Evolutionary conservation across 2,329 filamentous ascomycete species (phyloP).

Genomic region (Ascochyta clinopodiicola): DNA sequence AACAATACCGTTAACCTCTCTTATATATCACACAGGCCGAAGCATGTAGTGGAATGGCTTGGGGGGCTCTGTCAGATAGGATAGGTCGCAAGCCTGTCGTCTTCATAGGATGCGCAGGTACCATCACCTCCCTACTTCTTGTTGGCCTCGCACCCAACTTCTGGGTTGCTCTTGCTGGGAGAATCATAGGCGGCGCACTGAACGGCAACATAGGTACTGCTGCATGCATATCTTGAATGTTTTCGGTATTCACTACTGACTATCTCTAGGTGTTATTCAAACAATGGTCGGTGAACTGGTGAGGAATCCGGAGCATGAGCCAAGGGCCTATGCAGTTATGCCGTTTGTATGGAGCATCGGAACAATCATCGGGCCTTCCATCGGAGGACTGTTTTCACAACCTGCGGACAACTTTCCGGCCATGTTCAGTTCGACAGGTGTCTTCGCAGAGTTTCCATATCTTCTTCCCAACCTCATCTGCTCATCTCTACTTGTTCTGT

Average conservation of each 20-base stretch:
- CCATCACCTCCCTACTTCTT: constrained; percentile 80
- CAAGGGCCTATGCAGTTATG: constrained; percentile 87
- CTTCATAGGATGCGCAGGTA: constrained; percentile 69
- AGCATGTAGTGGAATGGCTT: constrained; percentile 78
- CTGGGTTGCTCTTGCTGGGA: constrained; percentile 79
- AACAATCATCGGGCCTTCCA: constrained; percentile 83
- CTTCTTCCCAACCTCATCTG: constrained; percentile 89
- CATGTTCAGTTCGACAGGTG: constrained; percentile 68
- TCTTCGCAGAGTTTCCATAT: constrained; percentile 84
- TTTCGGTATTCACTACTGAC: neutral
- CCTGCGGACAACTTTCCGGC: constrained; percentile 76
- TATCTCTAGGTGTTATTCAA: constrained; percentile 65
- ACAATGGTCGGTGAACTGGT: constrained; percentile 87
- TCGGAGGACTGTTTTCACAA: constrained; percentile 85
- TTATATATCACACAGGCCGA: constrained; percentile 61
- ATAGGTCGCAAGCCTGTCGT: constrained; percentile 51
- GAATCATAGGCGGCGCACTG: constrained; percentile 78
- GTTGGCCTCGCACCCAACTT: constrained; percentile 85
- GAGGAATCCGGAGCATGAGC: constrained; percentile 70
- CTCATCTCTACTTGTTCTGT: constrained; percentile 74
- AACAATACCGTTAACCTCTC: neutral
- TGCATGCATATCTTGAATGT: constrained; percentile 51
- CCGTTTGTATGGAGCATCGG: constrained; percentile 93
- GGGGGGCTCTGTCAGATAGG: constrained; percentile 49
- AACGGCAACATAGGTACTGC: constrained; percentile 76